Conservation (phyloP, 1,139 yeast species). For the Yamadazyma dendronema region DNA sequence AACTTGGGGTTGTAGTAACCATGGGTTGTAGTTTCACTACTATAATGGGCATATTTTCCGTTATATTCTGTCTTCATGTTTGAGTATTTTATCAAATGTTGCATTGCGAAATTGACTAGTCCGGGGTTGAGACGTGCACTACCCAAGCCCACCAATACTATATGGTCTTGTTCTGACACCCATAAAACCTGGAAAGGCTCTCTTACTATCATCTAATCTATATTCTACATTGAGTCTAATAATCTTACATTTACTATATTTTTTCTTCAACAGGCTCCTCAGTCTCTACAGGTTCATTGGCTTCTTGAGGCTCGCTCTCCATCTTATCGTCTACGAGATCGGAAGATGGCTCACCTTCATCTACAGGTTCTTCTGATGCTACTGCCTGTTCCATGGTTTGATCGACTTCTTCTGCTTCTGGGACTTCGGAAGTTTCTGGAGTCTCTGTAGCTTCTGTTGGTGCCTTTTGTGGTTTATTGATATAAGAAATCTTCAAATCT, state of each 20-base stretch:
- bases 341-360: not conserved
- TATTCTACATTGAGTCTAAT: no score
- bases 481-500: slow-evolving; percentile 64
- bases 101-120: not conserved
- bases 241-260: not conserved
- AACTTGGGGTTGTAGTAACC: slow-evolving; percentile 10
- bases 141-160: no score
- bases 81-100: no score
- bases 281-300: not conserved
- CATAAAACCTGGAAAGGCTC: no score
- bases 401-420: no score
- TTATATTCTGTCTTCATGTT: slow-evolving; percentile 10
- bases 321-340: no score
- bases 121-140: no score
- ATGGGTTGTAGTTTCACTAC: slow-evolving; percentile 7
- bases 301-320: no score
- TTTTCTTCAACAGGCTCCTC: not conserved
- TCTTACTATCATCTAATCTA: no score
- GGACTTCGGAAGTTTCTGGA: not conserved
- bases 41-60: slow-evolving; percentile 5
- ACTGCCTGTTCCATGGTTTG: no score
- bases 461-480: slow-evolving; percentile 20
- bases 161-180: no score
- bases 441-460: not conserved
- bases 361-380: not conserved